Evolutionary conservation across 1,284 basidiomycete genomes (phyloP).

Genomic region (Leccinum proliferum): DNA sequence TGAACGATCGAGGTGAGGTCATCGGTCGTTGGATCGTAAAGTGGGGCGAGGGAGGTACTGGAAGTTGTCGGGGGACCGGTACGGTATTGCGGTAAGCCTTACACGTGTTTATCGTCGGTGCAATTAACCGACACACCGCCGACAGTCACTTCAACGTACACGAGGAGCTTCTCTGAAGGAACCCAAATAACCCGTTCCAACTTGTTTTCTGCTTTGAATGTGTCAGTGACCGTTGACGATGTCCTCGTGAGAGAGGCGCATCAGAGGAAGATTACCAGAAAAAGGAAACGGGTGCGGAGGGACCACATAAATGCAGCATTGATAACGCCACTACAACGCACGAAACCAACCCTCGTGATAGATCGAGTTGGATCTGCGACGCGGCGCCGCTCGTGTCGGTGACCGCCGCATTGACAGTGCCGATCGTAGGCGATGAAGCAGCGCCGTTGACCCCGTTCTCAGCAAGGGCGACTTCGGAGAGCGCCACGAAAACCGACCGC

Average conservation of each 20-base stretch:
- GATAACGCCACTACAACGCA: background rate
- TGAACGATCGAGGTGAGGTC: conserved; percentile 55
- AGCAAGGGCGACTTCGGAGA: conserved; percentile 29
- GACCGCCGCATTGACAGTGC: conserved; percentile 19
- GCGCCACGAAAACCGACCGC: conserved; percentile 46
- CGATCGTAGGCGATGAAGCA: conserved; percentile 32
- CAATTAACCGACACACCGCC: background rate
- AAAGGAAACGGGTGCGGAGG: background rate
- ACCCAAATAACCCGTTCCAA: background rate
- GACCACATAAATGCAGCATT: background rate
- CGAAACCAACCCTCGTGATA: background rate
- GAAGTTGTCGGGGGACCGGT: conserved; percentile 55
- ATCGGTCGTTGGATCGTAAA: conserved; percentile 74
- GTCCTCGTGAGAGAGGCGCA: background rate
- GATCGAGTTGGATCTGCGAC: background rate
- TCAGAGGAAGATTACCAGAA: background rate
- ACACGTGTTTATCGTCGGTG: background rate
- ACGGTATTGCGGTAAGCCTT: conserved; percentile 54
- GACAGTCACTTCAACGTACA: conserved; percentile 79
- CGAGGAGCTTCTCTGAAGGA: conserved; percentile 57
- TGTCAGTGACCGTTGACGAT: conserved; percentile 3
- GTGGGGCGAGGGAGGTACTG: conserved; percentile 61
- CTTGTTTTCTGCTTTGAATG: background rate
- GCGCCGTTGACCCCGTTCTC: conserved; percentile 27
- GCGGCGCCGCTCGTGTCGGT: conserved; percentile 10